Conservation (phyloP, 306 rosid genomes). For the Rosa lucieae region DNA sequence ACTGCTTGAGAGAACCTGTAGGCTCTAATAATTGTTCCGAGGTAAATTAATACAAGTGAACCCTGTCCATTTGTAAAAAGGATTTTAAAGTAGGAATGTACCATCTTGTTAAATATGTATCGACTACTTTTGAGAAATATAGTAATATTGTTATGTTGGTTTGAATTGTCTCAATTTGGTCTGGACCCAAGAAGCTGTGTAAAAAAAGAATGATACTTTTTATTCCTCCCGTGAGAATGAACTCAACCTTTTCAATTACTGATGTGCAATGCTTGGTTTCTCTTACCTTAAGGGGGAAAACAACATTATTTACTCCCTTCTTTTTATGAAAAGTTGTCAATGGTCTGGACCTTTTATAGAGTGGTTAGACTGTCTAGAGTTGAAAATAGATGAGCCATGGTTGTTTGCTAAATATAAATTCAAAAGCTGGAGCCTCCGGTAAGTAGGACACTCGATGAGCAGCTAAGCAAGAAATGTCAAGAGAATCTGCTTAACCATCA, state of each 20-base stretch:
- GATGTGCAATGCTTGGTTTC: background rate
- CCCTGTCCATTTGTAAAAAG: slow-evolving; percentile 17
- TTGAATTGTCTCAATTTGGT: background rate
- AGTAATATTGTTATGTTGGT: background rate
- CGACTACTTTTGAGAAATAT: background rate
- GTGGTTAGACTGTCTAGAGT: background rate
- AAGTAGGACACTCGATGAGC: background rate
- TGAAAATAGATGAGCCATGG: background rate
- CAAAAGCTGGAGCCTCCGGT: background rate
- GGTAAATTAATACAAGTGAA: slow-evolving; percentile 48
- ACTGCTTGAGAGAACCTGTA: slow-evolving; percentile 86
- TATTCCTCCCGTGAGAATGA: background rate
- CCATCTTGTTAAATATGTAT: background rate
- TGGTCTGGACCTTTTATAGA: background rate
- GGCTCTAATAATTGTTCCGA: slow-evolving; percentile 83
- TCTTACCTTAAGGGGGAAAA: background rate
- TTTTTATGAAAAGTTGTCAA: background rate
- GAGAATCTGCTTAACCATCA: background rate
- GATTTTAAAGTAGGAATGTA: background rate
- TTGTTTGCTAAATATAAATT: background rate
- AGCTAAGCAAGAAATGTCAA: background rate
- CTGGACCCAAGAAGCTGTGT: background rate
- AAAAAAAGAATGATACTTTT: background rate
- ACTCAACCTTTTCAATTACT: background rate
- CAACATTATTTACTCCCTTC: background rate